These are phyloP conservation scores for Phytophthora pini DNA, from an alignment of 352 stramenopile genomes.

Conservation along the genomic window DNA sequence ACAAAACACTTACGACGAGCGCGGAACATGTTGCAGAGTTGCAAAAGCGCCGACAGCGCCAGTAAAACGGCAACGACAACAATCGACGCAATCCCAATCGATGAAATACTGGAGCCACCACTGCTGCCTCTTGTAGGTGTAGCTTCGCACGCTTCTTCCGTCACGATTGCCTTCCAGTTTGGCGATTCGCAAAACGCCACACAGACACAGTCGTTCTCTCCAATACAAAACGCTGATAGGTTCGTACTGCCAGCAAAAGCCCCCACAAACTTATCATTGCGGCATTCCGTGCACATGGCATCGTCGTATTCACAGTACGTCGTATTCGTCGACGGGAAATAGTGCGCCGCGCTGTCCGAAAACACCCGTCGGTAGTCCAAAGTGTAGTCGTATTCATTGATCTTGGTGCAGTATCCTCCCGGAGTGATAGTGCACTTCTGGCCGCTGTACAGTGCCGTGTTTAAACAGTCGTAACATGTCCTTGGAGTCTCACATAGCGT, in stretches of 20 bases:
- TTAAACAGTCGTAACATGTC: conserved; percentile 69
- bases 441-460: conserved; percentile 44
- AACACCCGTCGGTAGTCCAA: conserved; percentile 53
- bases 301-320: conserved; percentile 61
- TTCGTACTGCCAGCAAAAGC: conserved; percentile 32
- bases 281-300: conserved; percentile 35
- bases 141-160: conserved; percentile 48
- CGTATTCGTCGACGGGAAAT: conserved; percentile 65
- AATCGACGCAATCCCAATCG: conserved; percentile 37
- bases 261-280: conserved; percentile 31
- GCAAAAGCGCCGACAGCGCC: conserved; percentile 32
- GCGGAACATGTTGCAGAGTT: conserved; percentile 37
- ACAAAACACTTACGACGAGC: conserved; percentile 33
- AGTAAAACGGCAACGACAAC: conserved; percentile 40
- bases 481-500: conserved; percentile 51
- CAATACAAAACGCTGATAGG: conserved; percentile 50
- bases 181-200: conserved; percentile 62
- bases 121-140: conserved; percentile 4
- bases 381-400: conserved; percentile 43
- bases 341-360: conserved; percentile 37
- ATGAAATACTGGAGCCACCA: conserved; percentile 27
- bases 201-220: conserved; percentile 55
- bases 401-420: conserved; percentile 63
- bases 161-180: conserved; percentile 43
- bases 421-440: conserved; percentile 60